phyloP scores from a whole-genome alignment of 208 protist genomes.

The Leishmania guyanensis region DNA sequence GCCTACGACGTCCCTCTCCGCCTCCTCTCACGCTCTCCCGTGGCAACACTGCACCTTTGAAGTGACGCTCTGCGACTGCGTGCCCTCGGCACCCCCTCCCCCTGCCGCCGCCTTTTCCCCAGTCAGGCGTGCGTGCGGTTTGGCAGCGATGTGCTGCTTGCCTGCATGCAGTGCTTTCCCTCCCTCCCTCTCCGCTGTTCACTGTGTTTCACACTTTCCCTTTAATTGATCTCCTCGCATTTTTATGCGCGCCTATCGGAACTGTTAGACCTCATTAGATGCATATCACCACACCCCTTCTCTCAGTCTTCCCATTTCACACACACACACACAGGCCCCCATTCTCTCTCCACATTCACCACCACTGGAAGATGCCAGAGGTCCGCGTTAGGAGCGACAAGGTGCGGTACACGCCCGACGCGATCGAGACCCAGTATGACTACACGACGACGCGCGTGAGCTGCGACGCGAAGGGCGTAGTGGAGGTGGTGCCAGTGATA shows the following conservation, averaged over 20 bases:
- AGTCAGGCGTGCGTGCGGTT: neutral
- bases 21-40: neutral
- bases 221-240: too few relatives aligned
- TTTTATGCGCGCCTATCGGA: neutral
- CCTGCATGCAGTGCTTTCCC: neutral
- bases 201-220: neutral
- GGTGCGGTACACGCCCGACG: conserved; percentile 75
- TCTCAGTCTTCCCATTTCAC: too few relatives aligned
- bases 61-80: too few relatives aligned
- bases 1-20: neutral
- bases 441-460: conserved; percentile 85
- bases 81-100: neutral
- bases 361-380: conserved; percentile 34
- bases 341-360: neutral
- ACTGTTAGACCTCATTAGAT: neutral
- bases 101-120: neutral
- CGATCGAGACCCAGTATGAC: conserved; percentile 81
- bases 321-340: neutral
- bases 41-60: too few relatives aligned
- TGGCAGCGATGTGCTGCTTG: neutral
- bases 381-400: conserved; percentile 57
- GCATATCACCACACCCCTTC: too few relatives aligned
- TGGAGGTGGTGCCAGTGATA: conserved; percentile 74
- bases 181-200: neutral
- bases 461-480: conserved; percentile 33